Percentiles rank a stretch among this genome's conserved stretches.
Evolutionary conservation across 1,284 basidiomycete species (phyloP).

Genomic region (Jaminaea rosea): DNA sequence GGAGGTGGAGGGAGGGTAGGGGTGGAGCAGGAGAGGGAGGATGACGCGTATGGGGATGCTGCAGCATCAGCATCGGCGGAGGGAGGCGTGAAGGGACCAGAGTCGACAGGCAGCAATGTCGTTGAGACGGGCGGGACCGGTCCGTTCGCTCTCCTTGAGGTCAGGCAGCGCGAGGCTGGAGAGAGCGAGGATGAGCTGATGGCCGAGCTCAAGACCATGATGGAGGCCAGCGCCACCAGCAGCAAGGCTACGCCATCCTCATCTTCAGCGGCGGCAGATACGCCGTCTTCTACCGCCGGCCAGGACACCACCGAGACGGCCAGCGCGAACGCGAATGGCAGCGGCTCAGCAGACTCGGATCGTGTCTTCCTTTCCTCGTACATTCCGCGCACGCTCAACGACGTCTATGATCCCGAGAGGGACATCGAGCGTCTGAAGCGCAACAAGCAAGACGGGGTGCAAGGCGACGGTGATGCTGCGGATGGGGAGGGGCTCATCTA

Average conservation of each 20-base stretch:
- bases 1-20: conserved; percentile 26
- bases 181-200: conserved; percentile 31
- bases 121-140: conserved; percentile 7
- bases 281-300: background rate
- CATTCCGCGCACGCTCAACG: conserved; percentile 42
- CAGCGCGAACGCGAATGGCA: background rate
- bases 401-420: conserved; percentile 40
- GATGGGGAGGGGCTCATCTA: conserved; percentile 14
- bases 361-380: conserved; percentile 35
- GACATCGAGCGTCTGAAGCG: conserved; percentile 23
- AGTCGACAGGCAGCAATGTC: no score
- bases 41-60: background rate
- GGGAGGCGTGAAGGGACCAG: conserved; percentile 4
- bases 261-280: background rate
- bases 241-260: background rate
- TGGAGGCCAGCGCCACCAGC: conserved; percentile 7
- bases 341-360: background rate
- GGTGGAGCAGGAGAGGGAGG: conserved; percentile 21
- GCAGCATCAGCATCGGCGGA: background rate
- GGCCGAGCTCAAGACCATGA: conserved; percentile 17
- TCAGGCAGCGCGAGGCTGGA: conserved; percentile 1
- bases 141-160: conserved; percentile 9
- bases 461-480: no score
- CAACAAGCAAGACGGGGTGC: no score
- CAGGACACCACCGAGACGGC: background rate